Evolutionary conservation across 495 filamentous ascomycete species (phyloP).

Genomic region (Hyphodiscus hymeniophilus): DNA sequence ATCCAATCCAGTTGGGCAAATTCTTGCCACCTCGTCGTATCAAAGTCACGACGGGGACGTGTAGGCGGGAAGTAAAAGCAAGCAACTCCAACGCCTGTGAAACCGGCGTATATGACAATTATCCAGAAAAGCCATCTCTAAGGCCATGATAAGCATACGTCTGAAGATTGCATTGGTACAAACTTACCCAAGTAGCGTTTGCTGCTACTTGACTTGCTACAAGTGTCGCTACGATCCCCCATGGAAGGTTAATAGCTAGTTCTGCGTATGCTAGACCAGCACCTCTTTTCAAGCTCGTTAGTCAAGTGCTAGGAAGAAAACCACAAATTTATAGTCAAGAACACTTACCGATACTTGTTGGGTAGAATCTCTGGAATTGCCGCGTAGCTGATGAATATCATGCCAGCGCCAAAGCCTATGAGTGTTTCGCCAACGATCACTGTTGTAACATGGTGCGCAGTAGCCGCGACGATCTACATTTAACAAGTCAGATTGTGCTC

Average conservation of each 20-base stretch:
- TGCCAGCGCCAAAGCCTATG: slow-evolving; percentile 22
- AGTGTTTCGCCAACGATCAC: slow-evolving; percentile 24
- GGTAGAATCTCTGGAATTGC: slow-evolving; percentile 21
- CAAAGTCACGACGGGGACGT: slow-evolving; percentile 24
- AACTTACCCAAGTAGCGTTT: slow-evolving; percentile 14
- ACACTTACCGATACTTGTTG: slow-evolving; percentile 18
- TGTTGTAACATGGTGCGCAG: slow-evolving; percentile 18
- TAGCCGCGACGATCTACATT: slow-evolving; percentile 25
- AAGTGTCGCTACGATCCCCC: slow-evolving; percentile 15
- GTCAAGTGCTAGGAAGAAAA: no score
- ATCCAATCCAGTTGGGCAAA: slow-evolving; percentile 27
- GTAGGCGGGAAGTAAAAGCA: slow-evolving; percentile 29
- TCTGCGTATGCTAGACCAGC: slow-evolving; percentile 14
- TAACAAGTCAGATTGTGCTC: no score
- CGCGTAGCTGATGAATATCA: slow-evolving; percentile 20
- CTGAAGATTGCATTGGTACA: no score
- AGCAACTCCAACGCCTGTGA: slow-evolving; percentile 20
- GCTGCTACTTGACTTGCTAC: slow-evolving; percentile 16
- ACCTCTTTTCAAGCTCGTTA: slow-evolving; percentile 14
- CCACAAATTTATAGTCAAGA: no score
- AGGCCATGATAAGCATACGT: no score
- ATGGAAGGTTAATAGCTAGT: slow-evolving; percentile 17
- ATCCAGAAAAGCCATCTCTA: slow-evolving; percentile 24
- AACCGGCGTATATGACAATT: slow-evolving; percentile 24
- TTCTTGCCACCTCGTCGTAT: slow-evolving; percentile 20